Conservation (phyloP, 495 filamentous ascomycete genomes). For the Saxophila tyrrhenica region DNA sequence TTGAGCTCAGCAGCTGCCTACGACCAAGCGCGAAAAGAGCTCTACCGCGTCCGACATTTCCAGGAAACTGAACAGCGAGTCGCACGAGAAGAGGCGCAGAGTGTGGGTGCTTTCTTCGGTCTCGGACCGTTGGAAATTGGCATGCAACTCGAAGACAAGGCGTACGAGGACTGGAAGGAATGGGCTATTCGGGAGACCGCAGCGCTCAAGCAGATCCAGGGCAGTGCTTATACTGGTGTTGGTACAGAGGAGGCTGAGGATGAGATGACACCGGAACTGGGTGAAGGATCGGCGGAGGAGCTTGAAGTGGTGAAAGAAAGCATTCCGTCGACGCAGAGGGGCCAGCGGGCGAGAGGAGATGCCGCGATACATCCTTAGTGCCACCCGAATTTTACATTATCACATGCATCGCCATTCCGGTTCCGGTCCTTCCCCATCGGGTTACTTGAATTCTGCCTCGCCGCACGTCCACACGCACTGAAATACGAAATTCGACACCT, state of each 20-base stretch:
- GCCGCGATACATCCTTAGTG: background rate
- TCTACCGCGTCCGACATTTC: slow-evolving; percentile 69
- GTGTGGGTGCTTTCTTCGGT: slow-evolving; percentile 78
- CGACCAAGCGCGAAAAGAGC: slow-evolving; percentile 77
- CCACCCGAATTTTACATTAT: background rate
- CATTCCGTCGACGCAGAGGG: slow-evolving; percentile 17
- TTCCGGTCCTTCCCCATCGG: background rate
- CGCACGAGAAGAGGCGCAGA: slow-evolving; percentile 76
- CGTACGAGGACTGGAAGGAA: slow-evolving; percentile 67
- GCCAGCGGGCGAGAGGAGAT: slow-evolving; percentile 22
- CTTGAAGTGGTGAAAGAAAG: slow-evolving; percentile 3
- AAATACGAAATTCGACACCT: too few species aligned
- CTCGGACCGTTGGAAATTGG: slow-evolving; percentile 59
- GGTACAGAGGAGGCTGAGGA: slow-evolving; percentile 27
- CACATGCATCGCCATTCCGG: background rate
- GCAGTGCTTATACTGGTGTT: slow-evolving; percentile 38
- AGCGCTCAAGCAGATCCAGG: slow-evolving; percentile 33
- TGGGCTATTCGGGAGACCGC: slow-evolving; percentile 56
- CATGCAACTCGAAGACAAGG: slow-evolving; percentile 68
- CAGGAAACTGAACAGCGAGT: slow-evolving; percentile 77
- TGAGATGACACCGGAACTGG: slow-evolving; percentile 5
- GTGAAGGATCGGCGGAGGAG: background rate
- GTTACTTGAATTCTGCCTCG: background rate
- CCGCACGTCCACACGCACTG: background rate
- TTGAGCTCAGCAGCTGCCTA: slow-evolving; percentile 50